Conservation (phyloP, 2,329 filamentous ascomycete species). For the Sporothrix brunneoviolacea region DNA sequence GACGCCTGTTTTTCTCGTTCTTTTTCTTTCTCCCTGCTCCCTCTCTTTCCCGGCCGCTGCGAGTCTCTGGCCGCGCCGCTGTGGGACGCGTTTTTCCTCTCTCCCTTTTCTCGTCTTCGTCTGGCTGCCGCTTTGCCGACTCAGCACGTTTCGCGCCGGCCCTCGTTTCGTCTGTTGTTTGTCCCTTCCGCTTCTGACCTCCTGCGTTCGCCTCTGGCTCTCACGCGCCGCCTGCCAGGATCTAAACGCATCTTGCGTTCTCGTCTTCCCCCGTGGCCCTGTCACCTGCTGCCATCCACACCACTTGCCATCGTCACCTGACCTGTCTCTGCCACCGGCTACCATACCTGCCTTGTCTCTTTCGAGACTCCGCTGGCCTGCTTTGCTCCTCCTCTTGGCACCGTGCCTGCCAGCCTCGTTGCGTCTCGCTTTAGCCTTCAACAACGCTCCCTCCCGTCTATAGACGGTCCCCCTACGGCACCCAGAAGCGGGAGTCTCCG, state of each 20-base stretch:
- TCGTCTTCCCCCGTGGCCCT: not conserved
- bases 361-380: too few relatives aligned
- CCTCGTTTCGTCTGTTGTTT: not conserved
- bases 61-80: not conserved
- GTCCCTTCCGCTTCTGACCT: too few relatives aligned
- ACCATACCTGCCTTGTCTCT: too few relatives aligned
- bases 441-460: not conserved
- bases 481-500: too few relatives aligned
- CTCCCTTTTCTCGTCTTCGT: not conserved
- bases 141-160: not conserved
- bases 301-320: not conserved
- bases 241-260: not conserved
- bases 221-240: not conserved
- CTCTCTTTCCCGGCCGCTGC: not conserved
- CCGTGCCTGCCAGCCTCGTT: not conserved
- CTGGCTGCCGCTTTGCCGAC: not conserved
- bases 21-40: not conserved
- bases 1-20: not conserved
- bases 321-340: too few relatives aligned
- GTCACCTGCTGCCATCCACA: not conserved
- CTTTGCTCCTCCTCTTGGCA: not conserved
- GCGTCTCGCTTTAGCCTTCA: not conserved
- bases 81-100: conserved; percentile 11
- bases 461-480: too few relatives aligned
- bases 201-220: too few relatives aligned